Percentiles rank a stretch among this genome's conserved stretches.
phyloP scores from a whole-genome alignment of 768 basidiomycete species.

The Chalciporus pseudorubinellus region DNA sequence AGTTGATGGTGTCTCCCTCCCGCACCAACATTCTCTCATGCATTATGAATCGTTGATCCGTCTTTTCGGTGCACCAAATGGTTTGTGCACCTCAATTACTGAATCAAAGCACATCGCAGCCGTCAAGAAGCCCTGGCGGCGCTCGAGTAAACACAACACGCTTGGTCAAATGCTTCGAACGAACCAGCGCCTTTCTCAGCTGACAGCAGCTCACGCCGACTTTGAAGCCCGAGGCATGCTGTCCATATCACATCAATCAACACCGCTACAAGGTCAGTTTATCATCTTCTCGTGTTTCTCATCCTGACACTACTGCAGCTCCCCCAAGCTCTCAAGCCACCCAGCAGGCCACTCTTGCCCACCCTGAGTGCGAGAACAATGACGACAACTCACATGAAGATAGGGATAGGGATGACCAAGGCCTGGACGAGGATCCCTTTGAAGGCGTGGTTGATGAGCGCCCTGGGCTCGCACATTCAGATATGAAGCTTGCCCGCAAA shows the following conservation, averaged over 20 bases:
- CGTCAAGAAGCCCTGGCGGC: constrained; percentile 35
- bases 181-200: background rate
- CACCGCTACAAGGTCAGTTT: too few relatives aligned
- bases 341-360: too few relatives aligned
- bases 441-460: constrained; percentile 25
- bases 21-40: constrained; percentile 32
- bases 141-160: constrained; percentile 23
- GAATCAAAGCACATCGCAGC: constrained; percentile 38
- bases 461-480: constrained; percentile 2
- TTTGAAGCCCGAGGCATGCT: background rate
- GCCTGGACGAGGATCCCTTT: constrained; percentile 11
- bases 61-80: constrained; percentile 35
- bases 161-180: constrained; percentile 19
- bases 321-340: too few relatives aligned
- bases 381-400: too few relatives aligned
- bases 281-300: too few relatives aligned
- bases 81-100: constrained; percentile 36
- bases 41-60: constrained; percentile 30
- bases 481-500: background rate
- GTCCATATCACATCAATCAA: background rate
- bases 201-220: background rate
- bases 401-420: constrained; percentile 20
- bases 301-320: too few relatives aligned
- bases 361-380: too few relatives aligned
- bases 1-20: constrained; percentile 22